Conservation (phyloP, 176 grass and related monocot species). For the Echinochloa phyllopogon region DNA sequence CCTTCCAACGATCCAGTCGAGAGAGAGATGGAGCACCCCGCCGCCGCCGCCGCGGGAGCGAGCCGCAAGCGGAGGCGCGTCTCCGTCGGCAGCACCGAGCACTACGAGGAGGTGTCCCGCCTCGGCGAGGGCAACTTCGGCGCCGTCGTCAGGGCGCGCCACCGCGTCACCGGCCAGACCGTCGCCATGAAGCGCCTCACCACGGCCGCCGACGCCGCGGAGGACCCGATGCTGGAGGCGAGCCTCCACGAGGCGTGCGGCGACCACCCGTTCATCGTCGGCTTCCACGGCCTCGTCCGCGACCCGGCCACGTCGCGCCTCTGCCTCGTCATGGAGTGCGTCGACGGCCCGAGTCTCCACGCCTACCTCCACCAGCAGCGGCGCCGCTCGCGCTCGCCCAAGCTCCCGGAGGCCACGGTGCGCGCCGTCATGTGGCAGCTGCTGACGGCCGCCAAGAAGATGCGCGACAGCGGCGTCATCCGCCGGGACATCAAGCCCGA, state of each 20-base stretch:
- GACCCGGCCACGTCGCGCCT: background rate
- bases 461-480: background rate
- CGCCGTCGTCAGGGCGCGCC: background rate
- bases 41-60: background rate
- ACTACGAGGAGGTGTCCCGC: background rate
- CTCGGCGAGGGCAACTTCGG: background rate
- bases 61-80: background rate
- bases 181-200: slow-evolving; percentile 6
- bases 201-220: background rate
- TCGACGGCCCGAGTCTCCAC: background rate
- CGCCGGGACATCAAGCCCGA: background rate
- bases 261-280: background rate
- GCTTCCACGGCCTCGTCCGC: background rate
- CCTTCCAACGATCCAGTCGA: background rate
- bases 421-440: background rate
- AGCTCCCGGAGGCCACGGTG: background rate
- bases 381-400: background rate
- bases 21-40: background rate
- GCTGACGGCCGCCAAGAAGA: background rate
- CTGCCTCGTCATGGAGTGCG: slow-evolving; percentile 6
- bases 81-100: background rate
- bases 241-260: background rate
- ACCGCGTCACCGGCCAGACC: background rate
- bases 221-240: background rate
- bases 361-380: background rate